Conservation (phyloP, 1,139 yeast genomes). For the Blastobotrys malaysiensis region DNA sequence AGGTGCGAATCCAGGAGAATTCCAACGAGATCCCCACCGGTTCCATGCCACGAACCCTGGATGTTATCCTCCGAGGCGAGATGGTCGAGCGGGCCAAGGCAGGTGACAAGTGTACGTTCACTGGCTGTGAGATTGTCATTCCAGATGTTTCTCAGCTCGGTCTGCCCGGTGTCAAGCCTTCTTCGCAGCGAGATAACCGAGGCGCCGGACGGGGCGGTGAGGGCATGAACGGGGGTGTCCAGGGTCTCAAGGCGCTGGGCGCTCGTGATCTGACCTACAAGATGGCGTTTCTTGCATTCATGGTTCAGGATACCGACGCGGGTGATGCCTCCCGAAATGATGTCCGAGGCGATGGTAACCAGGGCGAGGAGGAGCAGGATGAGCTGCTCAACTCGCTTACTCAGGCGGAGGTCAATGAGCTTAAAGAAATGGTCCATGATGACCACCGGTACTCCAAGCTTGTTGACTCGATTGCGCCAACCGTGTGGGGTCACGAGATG, state of each 20-base stretch:
- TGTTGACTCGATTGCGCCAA: conserved; percentile 90
- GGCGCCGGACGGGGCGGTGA: conserved; percentile 58
- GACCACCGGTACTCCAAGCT: conserved; percentile 79
- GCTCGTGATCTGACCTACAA: conserved; percentile 92
- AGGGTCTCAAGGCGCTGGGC: conserved; percentile 82
- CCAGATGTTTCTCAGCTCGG: conserved; percentile 96
- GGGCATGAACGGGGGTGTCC: conserved; percentile 76
- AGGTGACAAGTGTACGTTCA: conserved; percentile 91
- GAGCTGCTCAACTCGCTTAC: conserved; percentile 73
- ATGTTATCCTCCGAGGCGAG: conserved; percentile 89
- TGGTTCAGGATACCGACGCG: conserved; percentile 48
- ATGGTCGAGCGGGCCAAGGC: conserved; percentile 96
- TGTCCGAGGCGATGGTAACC: conserved; percentile 38
- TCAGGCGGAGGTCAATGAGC: conserved; percentile 75
- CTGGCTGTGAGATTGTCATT: conserved; percentile 92
- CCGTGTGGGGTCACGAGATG: conserved; percentile 94
- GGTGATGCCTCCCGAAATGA: conserved; percentile 39
- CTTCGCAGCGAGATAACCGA: conserved; percentile 65
- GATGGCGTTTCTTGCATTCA: conserved; percentile 87
- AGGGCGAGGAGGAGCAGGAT: conserved; percentile 57
- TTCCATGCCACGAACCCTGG: conserved; percentile 96
- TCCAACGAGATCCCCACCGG: conserved; percentile 97
- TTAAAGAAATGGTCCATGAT: conserved; percentile 88
- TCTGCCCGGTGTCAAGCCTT: conserved; percentile 93
- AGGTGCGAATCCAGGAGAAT: conserved; percentile 91